A percentile compares a stretch with the other conserved stretches of the same genome.
Evolutionary conservation across 2,329 filamentous ascomycete species (phyloP).

Genomic region (Epicoccum sorghinum): DNA sequence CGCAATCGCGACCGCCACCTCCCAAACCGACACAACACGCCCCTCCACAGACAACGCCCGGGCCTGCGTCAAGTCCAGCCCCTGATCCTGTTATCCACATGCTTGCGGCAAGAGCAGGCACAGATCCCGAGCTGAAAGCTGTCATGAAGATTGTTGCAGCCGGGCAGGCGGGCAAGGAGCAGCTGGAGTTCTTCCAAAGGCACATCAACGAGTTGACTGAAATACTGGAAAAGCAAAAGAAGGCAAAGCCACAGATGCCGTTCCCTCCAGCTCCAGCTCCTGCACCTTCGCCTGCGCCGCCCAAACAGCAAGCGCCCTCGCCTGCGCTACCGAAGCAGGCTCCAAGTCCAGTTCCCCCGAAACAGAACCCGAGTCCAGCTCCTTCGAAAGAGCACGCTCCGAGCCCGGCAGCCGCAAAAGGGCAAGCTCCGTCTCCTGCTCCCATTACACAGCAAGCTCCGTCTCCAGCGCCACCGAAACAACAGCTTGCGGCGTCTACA

Average conservation of each 20-base stretch:
- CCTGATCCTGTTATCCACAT: slow-evolving; percentile 83
- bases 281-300: slow-evolving; percentile 3
- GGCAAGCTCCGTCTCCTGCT: too few species aligned
- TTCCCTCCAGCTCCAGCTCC: slow-evolving; percentile 15
- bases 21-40: slow-evolving; percentile 38
- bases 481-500: slow-evolving; percentile 8
- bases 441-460: neutral
- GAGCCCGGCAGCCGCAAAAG: too few species aligned
- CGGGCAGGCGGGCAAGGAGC: slow-evolving; percentile 72
- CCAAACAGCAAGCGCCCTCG: too few species aligned
- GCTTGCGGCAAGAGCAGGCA: slow-evolving; percentile 75
- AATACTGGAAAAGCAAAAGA: slow-evolving; percentile 53
- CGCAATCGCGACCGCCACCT: slow-evolving; percentile 37
- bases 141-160: slow-evolving; percentile 85
- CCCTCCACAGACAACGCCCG: slow-evolving; percentile 25
- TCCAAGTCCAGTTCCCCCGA: too few species aligned
- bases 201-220: slow-evolving; percentile 80
- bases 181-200: slow-evolving; percentile 76
- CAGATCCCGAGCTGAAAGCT: slow-evolving; percentile 73
- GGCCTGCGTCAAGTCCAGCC: slow-evolving; percentile 43
- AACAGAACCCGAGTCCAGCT: too few species aligned
- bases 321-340: too few species aligned
- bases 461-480: slow-evolving; percentile 27
- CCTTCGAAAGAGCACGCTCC: too few species aligned
- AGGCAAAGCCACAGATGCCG: slow-evolving; percentile 23